Evolutionary conservation across 345 rosid species (phyloP).

Genomic region (Fremontodendron californicum): DNA sequence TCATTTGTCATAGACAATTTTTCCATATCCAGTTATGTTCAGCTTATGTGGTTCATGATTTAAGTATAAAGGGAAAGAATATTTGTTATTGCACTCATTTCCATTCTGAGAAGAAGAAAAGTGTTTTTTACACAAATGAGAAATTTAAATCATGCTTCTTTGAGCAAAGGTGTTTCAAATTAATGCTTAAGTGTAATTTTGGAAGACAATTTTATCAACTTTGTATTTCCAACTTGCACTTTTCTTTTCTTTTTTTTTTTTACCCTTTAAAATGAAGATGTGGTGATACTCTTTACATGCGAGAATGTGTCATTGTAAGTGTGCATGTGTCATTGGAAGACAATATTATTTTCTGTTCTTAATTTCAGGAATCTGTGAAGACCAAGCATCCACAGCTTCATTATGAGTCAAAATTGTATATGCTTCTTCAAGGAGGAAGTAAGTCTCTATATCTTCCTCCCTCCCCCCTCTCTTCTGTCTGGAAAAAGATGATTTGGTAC

Average conservation of each 20-base stretch:
- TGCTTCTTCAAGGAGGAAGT: slow-evolving; percentile 94
- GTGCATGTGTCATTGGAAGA: too few relatives aligned
- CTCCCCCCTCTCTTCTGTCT: not conserved
- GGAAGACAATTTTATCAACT: not conserved
- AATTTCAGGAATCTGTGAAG: slow-evolving; percentile 77
- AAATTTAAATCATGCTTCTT: not conserved
- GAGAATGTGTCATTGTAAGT: not conserved
- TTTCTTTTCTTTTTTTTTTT: not conserved
- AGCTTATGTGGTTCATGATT: not conserved
- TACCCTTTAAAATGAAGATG: not conserved
- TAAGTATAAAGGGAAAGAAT: not conserved
- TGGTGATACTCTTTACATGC: not conserved
- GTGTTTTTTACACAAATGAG: not conserved
- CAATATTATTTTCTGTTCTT: too few relatives aligned
- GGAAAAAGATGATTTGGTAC: not conserved
- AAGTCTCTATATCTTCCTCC: slow-evolving; percentile 27
- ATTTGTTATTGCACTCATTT: not conserved
- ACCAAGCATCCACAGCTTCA: slow-evolving; percentile 92
- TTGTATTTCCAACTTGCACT: not conserved
- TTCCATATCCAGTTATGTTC: not conserved
- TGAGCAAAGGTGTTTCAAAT: not conserved
- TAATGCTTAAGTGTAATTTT: not conserved
- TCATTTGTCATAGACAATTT: not conserved
- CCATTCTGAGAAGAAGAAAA: not conserved
- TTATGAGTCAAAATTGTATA: slow-evolving; percentile 78